Percentiles rank a stretch among this genome's conserved stretches.
Conservation (phyloP, 257 asterid species). For the Nicotiana obtusifolia region DNA sequence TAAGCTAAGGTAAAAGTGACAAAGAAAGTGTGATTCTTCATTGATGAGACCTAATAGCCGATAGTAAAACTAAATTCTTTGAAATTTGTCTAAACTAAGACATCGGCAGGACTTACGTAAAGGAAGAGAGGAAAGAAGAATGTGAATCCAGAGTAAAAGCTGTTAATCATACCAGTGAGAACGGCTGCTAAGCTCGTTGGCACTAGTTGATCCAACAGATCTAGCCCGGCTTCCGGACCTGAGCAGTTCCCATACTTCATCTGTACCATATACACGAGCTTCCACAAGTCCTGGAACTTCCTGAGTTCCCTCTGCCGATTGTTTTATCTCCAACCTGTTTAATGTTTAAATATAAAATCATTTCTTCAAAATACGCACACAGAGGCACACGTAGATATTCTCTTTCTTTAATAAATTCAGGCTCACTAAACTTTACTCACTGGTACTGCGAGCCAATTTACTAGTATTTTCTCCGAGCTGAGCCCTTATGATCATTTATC, state of each 20-base stretch:
- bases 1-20: constrained; percentile 49
- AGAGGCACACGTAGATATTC: background rate
- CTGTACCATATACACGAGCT: constrained; percentile 63
- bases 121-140: background rate
- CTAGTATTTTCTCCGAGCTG: background rate
- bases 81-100: background rate
- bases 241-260: constrained; percentile 86
- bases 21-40: background rate
- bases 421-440: background rate
- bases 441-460: background rate
- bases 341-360: constrained; percentile 2
- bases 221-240: constrained; percentile 78
- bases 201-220: constrained; percentile 98
- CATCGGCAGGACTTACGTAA: background rate
- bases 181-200: constrained; percentile 95
- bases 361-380: background rate
- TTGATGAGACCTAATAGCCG: background rate
- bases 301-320: constrained; percentile 98
- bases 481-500: background rate
- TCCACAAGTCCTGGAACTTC: constrained; percentile 98
- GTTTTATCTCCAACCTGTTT: constrained; percentile 92
- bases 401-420: background rate
- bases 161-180: constrained; percentile 74
- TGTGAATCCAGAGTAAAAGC: background rate
- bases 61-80: constrained; percentile 1